phyloP scores from a whole-genome alignment of 371 early-diverging fungal genomes.

The Actinomucor elegans region DNA sequence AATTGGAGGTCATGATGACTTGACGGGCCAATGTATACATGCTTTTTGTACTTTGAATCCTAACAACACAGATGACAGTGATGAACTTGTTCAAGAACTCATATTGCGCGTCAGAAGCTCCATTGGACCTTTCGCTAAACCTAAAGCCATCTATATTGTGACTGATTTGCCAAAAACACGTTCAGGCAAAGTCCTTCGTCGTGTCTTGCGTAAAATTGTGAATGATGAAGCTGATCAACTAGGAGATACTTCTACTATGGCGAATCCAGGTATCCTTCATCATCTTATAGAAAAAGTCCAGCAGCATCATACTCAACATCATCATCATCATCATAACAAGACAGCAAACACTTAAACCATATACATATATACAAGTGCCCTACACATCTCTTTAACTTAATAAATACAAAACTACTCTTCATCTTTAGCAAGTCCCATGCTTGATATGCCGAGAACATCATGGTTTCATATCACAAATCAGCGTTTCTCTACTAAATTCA shows the following conservation, averaged over 20 bases:
- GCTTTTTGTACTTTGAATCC: slow-evolving; percentile 76
- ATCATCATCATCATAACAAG: not conserved
- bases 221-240: slow-evolving; percentile 81
- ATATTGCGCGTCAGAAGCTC: slow-evolving; percentile 77
- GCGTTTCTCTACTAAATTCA: too few relatives aligned
- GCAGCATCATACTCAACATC: not conserved
- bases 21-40: slow-evolving; percentile 88
- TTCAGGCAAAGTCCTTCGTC: slow-evolving; percentile 95
- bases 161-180: slow-evolving; percentile 97
- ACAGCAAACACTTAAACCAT: too few relatives aligned
- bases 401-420: too few relatives aligned
- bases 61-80: slow-evolving; percentile 27
- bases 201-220: slow-evolving; percentile 93
- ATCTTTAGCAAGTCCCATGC: too few relatives aligned
- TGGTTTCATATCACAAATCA: too few relatives aligned
- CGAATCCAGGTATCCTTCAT: slow-evolving; percentile 62
- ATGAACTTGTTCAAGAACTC: slow-evolving; percentile 62
- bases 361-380: too few relatives aligned
- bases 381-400: not conserved
- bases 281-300: slow-evolving; percentile 7
- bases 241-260: slow-evolving; percentile 88
- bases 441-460: too few relatives aligned
- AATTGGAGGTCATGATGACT: slow-evolving; percentile 88
- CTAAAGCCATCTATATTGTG: slow-evolving; percentile 83
- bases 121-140: slow-evolving; percentile 95